Evolutionary conservation across 768 basidiomycete species (phyloP).

Genomic region (Leccinum incarnatum): DNA sequence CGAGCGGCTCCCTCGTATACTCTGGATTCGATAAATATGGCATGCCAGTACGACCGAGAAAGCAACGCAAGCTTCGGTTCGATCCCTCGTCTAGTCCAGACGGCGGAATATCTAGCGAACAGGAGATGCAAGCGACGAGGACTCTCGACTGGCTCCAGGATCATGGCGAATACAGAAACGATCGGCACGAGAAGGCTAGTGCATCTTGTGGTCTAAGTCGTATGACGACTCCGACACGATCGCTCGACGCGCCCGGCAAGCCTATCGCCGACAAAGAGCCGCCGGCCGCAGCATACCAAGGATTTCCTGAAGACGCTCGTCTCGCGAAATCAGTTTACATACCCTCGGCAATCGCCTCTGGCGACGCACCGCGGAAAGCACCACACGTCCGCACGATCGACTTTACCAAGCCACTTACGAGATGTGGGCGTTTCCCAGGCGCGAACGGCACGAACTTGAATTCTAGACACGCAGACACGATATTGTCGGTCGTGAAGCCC

Average conservation of each 20-base stretch:
- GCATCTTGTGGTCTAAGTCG: background rate
- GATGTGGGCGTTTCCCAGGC: slow-evolving; percentile 13
- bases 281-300: background rate
- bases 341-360: background rate
- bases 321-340: background rate
- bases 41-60: slow-evolving; percentile 29
- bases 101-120: background rate
- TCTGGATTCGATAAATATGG: slow-evolving; percentile 32
- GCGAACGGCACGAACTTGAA: background rate
- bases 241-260: slow-evolving; percentile 12
- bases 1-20: slow-evolving; percentile 25
- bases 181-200: background rate
- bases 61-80: slow-evolving; percentile 27
- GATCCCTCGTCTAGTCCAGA: slow-evolving; percentile 23
- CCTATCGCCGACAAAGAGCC: background rate
- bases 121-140: background rate
- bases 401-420: slow-evolving; percentile 21
- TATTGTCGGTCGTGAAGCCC: slow-evolving; percentile 6
- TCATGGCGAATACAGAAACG: background rate
- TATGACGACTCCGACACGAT: background rate
- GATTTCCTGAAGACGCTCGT: background rate
- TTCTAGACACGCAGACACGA: background rate
- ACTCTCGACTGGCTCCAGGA: slow-evolving; percentile 2
- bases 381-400: slow-evolving; percentile 24
- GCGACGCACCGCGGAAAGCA: background rate